phyloP scores from a whole-genome alignment of 345 rosid species.

The Acer yangbiense region DNA sequence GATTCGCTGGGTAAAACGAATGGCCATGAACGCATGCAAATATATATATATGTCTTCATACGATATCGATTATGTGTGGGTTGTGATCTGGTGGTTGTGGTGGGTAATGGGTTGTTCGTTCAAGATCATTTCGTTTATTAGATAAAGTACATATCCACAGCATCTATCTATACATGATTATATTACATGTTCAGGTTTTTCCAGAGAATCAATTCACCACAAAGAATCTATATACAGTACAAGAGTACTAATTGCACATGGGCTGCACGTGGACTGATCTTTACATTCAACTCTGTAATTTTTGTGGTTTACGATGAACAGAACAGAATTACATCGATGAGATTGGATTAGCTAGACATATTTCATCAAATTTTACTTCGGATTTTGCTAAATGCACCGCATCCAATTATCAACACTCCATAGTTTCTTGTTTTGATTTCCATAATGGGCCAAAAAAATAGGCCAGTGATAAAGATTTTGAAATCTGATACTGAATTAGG shows the following conservation, averaged over 20 bases:
- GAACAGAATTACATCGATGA: too few relatives aligned
- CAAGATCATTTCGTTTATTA: background rate
- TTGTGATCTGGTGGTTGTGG: background rate
- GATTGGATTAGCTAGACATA: too few relatives aligned
- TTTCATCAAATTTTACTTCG: too few relatives aligned
- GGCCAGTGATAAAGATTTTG: background rate
- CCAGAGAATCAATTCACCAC: background rate
- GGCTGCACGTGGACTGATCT: background rate
- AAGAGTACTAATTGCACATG: background rate
- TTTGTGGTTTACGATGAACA: too few relatives aligned
- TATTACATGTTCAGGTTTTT: background rate
- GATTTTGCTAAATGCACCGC: background rate
- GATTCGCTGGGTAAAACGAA: background rate
- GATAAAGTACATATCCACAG: background rate
- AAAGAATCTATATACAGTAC: background rate
- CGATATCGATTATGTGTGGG: background rate
- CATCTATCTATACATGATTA: background rate
- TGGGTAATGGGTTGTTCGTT: background rate
- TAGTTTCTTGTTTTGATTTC: too few relatives aligned
- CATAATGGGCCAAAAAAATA: background rate
- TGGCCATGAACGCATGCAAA: slow-evolving; percentile 1
- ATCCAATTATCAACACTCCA: too few relatives aligned
- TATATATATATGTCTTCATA: background rate
- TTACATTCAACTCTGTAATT: too few relatives aligned
- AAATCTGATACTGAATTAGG: too few relatives aligned